Evolutionary conservation across 768 basidiomycete genomes (phyloP).

Genomic region (Auricularia auricula-judae): DNA sequence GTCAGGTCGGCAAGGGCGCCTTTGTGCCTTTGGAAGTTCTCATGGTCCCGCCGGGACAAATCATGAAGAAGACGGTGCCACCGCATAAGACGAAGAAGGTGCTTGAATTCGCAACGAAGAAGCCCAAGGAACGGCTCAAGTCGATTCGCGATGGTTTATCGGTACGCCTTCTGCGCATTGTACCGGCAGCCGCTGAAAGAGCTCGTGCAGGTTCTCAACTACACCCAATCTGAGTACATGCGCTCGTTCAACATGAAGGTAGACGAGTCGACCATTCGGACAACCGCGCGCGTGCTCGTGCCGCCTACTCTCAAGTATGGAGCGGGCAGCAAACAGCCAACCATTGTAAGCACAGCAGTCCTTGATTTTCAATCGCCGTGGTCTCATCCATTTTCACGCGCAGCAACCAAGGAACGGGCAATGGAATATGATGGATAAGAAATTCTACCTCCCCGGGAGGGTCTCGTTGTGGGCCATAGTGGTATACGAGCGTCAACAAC

Average conservation of each 20-base stretch:
- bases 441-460: conserved; percentile 44
- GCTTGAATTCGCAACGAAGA: conserved; percentile 56
- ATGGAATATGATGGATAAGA: conserved; percentile 79
- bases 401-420: conserved; percentile 54
- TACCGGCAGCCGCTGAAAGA: conserved; percentile 32
- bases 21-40: conserved; percentile 61
- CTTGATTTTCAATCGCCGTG: not conserved
- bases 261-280: conserved; percentile 36
- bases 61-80: conserved; percentile 62
- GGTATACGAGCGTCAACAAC: conserved; percentile 49
- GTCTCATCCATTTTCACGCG: not conserved
- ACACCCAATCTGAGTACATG: conserved; percentile 67
- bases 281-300: conserved; percentile 51
- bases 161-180: no score
- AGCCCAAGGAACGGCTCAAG: conserved; percentile 42
- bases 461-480: conserved; percentile 55
- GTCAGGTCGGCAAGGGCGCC: conserved; percentile 49
- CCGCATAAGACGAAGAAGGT: conserved; percentile 53
- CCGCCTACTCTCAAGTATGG: conserved; percentile 64
- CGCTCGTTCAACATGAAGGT: conserved; percentile 64
- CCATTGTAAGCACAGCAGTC: conserved; percentile 35
- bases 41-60: conserved; percentile 49
- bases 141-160: conserved; percentile 42
- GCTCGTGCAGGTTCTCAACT: conserved; percentile 24
- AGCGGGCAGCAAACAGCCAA: conserved; percentile 38